Percentiles rank a stretch among this genome's conserved stretches.
Conservation (phyloP, 768 basidiomycete genomes). For the Cystobasidiopsis lactophilus region DNA sequence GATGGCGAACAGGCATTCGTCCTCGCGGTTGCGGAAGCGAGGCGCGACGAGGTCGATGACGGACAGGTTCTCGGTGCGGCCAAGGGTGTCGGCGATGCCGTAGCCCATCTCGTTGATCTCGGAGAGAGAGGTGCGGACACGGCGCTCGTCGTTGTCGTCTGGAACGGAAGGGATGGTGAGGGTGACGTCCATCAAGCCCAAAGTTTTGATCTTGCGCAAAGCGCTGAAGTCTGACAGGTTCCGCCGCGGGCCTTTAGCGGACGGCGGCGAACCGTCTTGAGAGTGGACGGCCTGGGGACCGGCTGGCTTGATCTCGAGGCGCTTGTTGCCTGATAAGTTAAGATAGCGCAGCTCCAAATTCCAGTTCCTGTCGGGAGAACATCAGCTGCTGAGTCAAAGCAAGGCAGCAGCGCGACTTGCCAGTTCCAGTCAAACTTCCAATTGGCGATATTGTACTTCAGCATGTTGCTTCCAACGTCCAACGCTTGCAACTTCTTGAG, state of each 20-base stretch:
- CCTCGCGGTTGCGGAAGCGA: constrained; percentile 49
- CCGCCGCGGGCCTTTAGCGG: constrained; percentile 21
- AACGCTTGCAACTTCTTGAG: constrained; percentile 53
- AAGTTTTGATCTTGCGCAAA: constrained; percentile 60
- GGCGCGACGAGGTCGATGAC: constrained; percentile 85
- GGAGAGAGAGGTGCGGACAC: constrained; percentile 73
- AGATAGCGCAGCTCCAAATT: constrained; percentile 81
- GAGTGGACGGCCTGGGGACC: not conserved
- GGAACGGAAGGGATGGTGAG: constrained; percentile 35
- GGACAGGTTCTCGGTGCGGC: constrained; percentile 46
- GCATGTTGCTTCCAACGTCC: constrained; percentile 76
- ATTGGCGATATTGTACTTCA: constrained; percentile 95
- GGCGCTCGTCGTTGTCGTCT: constrained; percentile 51
- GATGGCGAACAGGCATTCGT: constrained; percentile 85
- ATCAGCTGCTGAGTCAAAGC: not conserved
- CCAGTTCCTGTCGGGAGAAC: constrained; percentile 50
- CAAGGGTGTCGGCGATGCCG: constrained; percentile 83
- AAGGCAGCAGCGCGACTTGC: constrained; percentile 30
- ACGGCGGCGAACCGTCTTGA: constrained; percentile 14
- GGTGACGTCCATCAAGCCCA: constrained; percentile 93
- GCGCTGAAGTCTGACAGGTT: constrained; percentile 62
- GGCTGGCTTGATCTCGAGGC: constrained; percentile 68
- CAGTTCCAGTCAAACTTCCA: constrained; percentile 99
- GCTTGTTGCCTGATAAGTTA: constrained; percentile 90
- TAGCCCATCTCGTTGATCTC: constrained; percentile 82